Percentiles rank a stretch among this genome's conserved stretches.
Conservation (phyloP, 2,329 filamentous ascomycete species). For the Talaromyces sp. region DNA sequence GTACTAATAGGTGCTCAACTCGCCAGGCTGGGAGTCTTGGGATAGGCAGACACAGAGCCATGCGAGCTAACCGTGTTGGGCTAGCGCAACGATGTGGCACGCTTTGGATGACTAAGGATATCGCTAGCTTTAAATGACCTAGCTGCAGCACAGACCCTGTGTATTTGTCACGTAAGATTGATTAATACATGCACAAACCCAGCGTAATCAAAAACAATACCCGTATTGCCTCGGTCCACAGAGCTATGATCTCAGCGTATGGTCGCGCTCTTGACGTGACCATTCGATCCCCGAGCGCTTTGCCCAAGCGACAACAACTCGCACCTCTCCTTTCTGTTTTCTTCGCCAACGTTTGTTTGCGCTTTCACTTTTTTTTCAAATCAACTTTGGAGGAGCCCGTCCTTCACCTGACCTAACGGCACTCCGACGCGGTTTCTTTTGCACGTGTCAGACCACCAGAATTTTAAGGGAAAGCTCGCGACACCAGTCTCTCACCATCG, state of each 20-base stretch:
- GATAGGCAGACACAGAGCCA: neutral
- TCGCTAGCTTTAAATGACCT: neutral
- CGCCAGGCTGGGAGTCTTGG: neutral
- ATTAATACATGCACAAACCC: neutral
- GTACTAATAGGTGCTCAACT: neutral
- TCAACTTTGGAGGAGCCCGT: neutral
- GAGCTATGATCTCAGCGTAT: constrained; percentile 15
- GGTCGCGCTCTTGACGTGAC: neutral
- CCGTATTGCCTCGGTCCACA: neutral
- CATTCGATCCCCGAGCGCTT: neutral
- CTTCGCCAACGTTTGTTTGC: neutral
- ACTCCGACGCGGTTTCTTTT: neutral
- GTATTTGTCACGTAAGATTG: neutral
- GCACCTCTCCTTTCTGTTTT: neutral
- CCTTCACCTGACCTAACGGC: neutral
- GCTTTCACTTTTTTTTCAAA: neutral
- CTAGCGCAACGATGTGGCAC: neutral
- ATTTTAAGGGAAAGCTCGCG: neutral
- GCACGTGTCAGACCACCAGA: neutral
- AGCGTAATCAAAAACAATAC: neutral
- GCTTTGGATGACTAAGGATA: neutral
- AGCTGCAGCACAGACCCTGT: neutral
- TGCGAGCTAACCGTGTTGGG: neutral
- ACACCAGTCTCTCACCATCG: neutral
- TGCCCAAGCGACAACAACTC: neutral